Evolutionary conservation across 148 eudicot genomes (phyloP).

Genomic region (Vaccinium vitisidaea): DNA sequence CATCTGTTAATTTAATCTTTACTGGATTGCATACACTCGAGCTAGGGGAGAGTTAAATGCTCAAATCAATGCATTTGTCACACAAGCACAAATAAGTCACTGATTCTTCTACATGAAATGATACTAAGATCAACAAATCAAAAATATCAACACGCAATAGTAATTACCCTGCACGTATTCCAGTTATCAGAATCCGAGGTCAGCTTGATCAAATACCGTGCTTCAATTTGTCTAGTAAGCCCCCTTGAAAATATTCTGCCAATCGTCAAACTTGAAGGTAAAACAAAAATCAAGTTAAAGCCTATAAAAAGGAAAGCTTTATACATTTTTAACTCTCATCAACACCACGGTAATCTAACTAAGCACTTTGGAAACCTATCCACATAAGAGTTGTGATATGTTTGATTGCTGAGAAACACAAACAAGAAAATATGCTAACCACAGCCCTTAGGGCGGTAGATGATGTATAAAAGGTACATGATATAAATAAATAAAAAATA

Average conservation of each 20-base stretch:
- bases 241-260: not conserved
- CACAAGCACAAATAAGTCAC: not conserved
- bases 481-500: no score
- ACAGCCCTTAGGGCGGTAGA: no score
- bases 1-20: not conserved
- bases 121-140: not conserved
- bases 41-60: not conserved
- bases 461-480: no score
- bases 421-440: not conserved
- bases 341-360: not conserved
- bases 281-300: not conserved
- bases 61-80: no score
- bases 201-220: not conserved
- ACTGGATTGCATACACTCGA: not conserved
- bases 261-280: not conserved
- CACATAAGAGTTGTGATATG: not conserved
- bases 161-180: not conserved
- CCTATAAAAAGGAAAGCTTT: not conserved
- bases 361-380: not conserved
- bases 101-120: not conserved
- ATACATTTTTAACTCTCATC: not conserved
- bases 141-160: not conserved
- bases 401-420: not conserved
- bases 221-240: not conserved
- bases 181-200: not conserved